Evolutionary conservation across 805 yeast genomes (phyloP), one percentile per base, ranked within the genome.

Genomic region (Zygosaccharomyces siamensis): DNA sequence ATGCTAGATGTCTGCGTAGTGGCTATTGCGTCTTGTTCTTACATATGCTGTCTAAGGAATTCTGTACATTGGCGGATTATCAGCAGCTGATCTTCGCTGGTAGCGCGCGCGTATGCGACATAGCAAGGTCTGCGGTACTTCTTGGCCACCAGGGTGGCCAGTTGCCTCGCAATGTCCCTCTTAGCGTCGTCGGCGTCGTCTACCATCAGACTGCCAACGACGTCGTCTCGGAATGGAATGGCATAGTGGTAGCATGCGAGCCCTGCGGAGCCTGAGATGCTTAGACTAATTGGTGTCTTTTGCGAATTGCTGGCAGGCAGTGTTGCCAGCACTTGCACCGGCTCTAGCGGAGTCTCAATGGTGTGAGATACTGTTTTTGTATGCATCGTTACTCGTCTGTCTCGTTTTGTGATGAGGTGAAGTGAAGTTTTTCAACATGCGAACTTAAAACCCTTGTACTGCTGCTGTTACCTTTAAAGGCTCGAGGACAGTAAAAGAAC

Each of bases 91-190:
- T 63, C 64, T 3, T 60, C 43, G 14, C 47, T 10, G 38, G 37
- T 21, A 21, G 38, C 30, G 32, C 31, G 14, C 28, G 51, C 48
- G 60, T 62, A 60, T 5, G 61, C 59, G 1, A 63, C 60, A 44
- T 64, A 64, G 48, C 63, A 59, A 11, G 69, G 69, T 30, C 49
- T 49, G 20, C 44, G 33, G 45, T 52, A 58, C 43, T 59, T 63
- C 38, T 58, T 58, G 11, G 62, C 57, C 3, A 59, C 42, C 27
- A 61, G 44, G n/a, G 54, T 53, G 18, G 67, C 60, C 14, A 63
- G 23, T 44, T 60, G 64, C 43, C 64, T 54, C 2, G 68, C 57
- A 4, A 60, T 42, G 36, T 63, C 69, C 47, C 62, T 53, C 12
- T 60, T 48, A 45, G 56, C 47, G 40, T 64, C 68, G 47, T 57